phyloP scores from a whole-genome alignment of 2,329 filamentous ascomycete species.

The Coccinonectria pachysandricola region DNA sequence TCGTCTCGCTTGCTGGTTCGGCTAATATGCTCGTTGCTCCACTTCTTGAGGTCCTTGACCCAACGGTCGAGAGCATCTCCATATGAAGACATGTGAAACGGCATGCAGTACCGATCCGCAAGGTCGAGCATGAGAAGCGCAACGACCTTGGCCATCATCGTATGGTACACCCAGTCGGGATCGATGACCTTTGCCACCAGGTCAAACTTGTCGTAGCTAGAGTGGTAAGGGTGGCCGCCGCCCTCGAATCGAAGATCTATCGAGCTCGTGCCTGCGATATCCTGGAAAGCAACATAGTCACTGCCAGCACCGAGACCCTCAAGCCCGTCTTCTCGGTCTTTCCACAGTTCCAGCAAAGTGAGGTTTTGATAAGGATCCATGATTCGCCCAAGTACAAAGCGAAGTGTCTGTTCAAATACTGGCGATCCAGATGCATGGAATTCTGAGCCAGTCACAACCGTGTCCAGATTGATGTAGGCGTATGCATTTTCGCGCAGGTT shows the following conservation, averaged over 20 bases:
- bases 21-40: conserved; percentile 39
- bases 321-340: conserved; percentile 49
- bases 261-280: conserved; percentile 79
- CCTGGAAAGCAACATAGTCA: conserved; percentile 84
- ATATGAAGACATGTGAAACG: conserved; percentile 71
- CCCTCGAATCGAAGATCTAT: conserved; percentile 75
- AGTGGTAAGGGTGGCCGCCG: conserved; percentile 59
- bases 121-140: conserved; percentile 78
- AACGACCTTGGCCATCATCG: conserved; percentile 66
- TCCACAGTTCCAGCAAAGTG: conserved; percentile 68
- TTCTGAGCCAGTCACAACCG: conserved; percentile 62
- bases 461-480: conserved; percentile 87
- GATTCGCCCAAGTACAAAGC: conserved; percentile 64
- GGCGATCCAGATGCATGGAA: conserved; percentile 77
- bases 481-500: conserved; percentile 62
- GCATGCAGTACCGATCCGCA: conserved; percentile 68
- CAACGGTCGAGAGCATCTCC: conserved; percentile 54
- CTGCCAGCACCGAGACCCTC: conserved; percentile 62
- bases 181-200: conserved; percentile 77
- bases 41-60: conserved; percentile 55
- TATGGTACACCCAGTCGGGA: conserved; percentile 73
- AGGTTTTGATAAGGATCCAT: conserved; percentile 61
- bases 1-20: conserved; percentile 30
- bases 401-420: conserved; percentile 61
- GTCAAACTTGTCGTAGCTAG: conserved; percentile 81